phyloP scores from a whole-genome alignment of 1,284 basidiomycete genomes.

The Bjerkandera adusta region DNA sequence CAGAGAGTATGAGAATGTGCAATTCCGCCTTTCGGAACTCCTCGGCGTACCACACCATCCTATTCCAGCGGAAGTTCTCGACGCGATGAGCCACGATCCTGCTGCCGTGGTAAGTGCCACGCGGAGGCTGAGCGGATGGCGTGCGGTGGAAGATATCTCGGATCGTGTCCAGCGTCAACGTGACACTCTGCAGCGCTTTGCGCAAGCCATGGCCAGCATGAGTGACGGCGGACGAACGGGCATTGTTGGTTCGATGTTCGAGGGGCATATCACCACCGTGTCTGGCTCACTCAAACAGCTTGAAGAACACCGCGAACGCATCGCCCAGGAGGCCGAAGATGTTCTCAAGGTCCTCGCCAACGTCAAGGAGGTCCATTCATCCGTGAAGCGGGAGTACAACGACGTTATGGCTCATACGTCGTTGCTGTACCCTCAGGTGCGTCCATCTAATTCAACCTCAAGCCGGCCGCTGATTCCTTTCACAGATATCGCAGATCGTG shows the following conservation, averaged over 20 bases:
- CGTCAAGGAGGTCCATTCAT: slow-evolving; percentile 52
- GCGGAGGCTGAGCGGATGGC: slow-evolving; percentile 55
- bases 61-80: slow-evolving; percentile 62
- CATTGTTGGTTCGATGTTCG: slow-evolving; percentile 41
- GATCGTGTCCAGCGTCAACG: slow-evolving; percentile 57
- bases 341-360: slow-evolving; percentile 45
- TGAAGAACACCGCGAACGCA: slow-evolving; percentile 35
- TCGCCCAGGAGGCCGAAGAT: slow-evolving; percentile 42
- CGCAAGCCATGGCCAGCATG: slow-evolving; percentile 5
- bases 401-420: slow-evolving; percentile 66
- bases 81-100: slow-evolving; percentile 73
- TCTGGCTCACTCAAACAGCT: slow-evolving; percentile 41
- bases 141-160: slow-evolving; percentile 71
- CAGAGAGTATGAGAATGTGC: slow-evolving; percentile 61
- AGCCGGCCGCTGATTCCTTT: slow-evolving; percentile 1
- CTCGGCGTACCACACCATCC: slow-evolving; percentile 45
- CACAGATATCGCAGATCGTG: slow-evolving; percentile 62
- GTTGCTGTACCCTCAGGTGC: slow-evolving; percentile 68
- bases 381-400: slow-evolving; percentile 65
- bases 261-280: slow-evolving; percentile 50
- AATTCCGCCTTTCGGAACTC: slow-evolving; percentile 44
- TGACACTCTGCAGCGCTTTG: slow-evolving; percentile 49
- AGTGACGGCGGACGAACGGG: slow-evolving; percentile 9
- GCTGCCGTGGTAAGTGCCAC: slow-evolving; percentile 65
- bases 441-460: no score